phyloP scores from a whole-genome alignment of 108 stramenopile genomes.

The Nannochloropsis oceanica region DNA sequence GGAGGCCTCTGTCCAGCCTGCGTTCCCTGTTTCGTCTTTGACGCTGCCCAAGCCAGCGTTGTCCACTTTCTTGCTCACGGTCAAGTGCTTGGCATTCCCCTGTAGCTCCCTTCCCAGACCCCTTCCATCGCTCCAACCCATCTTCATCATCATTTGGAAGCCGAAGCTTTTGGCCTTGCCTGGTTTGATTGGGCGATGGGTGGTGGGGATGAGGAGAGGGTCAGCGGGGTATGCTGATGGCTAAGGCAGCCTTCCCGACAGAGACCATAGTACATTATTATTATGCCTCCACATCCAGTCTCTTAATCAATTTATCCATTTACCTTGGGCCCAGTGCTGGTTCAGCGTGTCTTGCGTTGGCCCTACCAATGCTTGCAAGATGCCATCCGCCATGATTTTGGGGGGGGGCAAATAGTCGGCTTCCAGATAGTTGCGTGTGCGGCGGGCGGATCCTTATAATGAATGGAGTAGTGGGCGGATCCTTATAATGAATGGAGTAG shows the following conservation, averaged over 20 bases:
- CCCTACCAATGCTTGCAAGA: background rate
- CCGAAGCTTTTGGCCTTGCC: constrained; percentile 13
- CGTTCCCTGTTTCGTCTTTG: constrained; percentile 28
- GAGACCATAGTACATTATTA: too few relatives aligned
- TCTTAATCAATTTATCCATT: background rate
- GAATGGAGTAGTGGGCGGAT: too few relatives aligned
- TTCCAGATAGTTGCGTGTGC: too few relatives aligned
- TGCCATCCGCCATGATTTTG: too few relatives aligned
- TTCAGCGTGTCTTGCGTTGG: background rate
- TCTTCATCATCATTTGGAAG: constrained; percentile 37
- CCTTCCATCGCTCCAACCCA: constrained; percentile 50
- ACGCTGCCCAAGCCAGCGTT: constrained; percentile 34
- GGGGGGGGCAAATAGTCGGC: too few relatives aligned
- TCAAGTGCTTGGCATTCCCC: constrained; percentile 39
- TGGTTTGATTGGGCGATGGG: background rate
- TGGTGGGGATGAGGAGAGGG: background rate
- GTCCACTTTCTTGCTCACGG: constrained; percentile 35
- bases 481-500: too few relatives aligned
- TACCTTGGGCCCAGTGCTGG: background rate
- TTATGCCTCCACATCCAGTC: too few relatives aligned
- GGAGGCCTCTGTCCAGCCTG: constrained; percentile 31
- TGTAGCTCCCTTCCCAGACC: constrained; percentile 46
- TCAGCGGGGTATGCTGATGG: too few relatives aligned
- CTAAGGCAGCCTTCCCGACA: too few relatives aligned
- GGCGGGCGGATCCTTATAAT: too few relatives aligned